Conservation (phyloP, 352 stramenopile species). For the Peronospora farinosa region DNA sequence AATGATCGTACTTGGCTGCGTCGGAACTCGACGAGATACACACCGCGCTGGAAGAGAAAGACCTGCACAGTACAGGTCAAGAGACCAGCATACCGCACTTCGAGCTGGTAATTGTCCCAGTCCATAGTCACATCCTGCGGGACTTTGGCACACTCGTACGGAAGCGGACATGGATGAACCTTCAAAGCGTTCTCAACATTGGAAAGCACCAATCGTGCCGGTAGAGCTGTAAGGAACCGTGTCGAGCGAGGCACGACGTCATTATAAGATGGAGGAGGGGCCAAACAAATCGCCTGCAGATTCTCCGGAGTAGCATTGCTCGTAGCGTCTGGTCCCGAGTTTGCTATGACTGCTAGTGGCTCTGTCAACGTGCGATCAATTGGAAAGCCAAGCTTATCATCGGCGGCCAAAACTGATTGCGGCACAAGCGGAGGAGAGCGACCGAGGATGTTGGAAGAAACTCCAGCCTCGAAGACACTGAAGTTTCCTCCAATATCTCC, state of each 20-base stretch:
- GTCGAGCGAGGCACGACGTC: constrained; percentile 69
- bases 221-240: constrained; percentile 60
- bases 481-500: constrained; percentile 10
- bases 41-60: constrained; percentile 70
- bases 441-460: constrained; percentile 42
- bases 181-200: constrained; percentile 57
- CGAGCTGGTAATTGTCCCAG: constrained; percentile 68
- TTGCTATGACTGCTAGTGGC: constrained; percentile 2
- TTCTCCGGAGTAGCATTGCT: constrained; percentile 6
- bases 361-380: constrained; percentile 22
- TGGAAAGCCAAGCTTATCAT: constrained; percentile 9
- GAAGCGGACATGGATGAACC: constrained; percentile 35
- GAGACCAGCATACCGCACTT: constrained; percentile 55
- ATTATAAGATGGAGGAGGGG: constrained; percentile 41
- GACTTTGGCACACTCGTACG: constrained; percentile 39
- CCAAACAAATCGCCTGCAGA: constrained; percentile 3
- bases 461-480: constrained; percentile 19
- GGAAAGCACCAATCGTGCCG: constrained; percentile 55
- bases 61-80: constrained; percentile 74
- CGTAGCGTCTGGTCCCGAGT: constrained; percentile 1
- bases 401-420: constrained; percentile 10
- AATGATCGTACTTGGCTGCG: constrained; percentile 56
- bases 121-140: constrained; percentile 53
- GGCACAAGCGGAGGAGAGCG: constrained; percentile 26
- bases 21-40: constrained; percentile 79